Percentiles rank a stretch among this genome's conserved stretches.
Evolutionary conservation across 306 rosid species (phyloP).

Genomic region (Urtica urens): DNA sequence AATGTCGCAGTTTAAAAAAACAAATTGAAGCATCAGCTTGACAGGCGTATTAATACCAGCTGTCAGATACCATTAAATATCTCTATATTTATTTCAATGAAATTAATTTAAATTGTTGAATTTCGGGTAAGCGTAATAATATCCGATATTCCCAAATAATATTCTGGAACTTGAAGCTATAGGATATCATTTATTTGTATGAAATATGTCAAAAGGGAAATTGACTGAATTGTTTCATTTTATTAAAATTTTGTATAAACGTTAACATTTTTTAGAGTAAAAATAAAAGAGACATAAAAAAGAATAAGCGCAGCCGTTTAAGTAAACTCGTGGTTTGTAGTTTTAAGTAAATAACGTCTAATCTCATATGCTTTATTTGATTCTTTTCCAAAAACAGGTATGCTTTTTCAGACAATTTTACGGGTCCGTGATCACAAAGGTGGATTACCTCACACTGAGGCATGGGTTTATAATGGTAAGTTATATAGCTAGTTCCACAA

Average conservation of each 20-base stretch:
- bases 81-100: neutral
- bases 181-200: neutral
- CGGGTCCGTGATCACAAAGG: conserved; percentile 51
- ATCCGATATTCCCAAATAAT: neutral
- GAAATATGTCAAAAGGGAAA: neutral
- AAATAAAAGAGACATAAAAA: no score
- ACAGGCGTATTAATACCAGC: neutral
- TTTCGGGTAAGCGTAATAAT: no score
- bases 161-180: neutral
- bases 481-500: neutral
- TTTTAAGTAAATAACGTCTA: neutral
- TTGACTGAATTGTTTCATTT: no score
- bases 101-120: no score
- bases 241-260: no score
- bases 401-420: conserved; percentile 80
- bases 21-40: neutral
- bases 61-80: neutral
- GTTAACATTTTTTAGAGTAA: no score
- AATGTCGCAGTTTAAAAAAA: neutral
- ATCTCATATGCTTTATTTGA: neutral
- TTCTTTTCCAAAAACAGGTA: conserved; percentile 26
- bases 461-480: conserved; percentile 81
- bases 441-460: conserved; percentile 61
- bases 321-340: neutral
- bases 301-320: no score